Base-by-base conservation (phyloP, 192 early-diverging fungal species). In the Rhizoclosmatium globosum region DNA sequence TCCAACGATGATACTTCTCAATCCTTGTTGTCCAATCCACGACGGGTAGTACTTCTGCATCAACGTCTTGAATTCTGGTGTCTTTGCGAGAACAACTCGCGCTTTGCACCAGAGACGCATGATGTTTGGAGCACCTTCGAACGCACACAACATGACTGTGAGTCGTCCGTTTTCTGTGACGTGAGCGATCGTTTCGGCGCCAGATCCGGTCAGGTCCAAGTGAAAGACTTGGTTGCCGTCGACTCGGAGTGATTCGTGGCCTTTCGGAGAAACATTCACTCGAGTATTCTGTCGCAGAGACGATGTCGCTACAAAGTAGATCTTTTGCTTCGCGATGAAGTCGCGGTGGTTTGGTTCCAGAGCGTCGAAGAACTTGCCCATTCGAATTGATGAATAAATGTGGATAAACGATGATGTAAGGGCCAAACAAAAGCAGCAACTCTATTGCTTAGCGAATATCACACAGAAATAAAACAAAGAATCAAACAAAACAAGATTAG, bases 61-160 rank as follows among this genome's bases (percentile, higher is more conserved):
- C 11, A 91, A 79, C 23, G 46, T 39, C 17, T 87, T 79, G 65
- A 88, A 92, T 71, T 87, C 85, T 2, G 80, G 71, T 2, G 83
- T 80, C 58, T 87, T 85, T 13, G 87, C 58, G 4, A 80, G 21
- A 9, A 90, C 91, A 7, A 73, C 64, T 15, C 69, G 46, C 47
- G 85, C 92, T 2, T 78, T 87, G 56, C 89, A 85, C 70, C 87
- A 90, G 41, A 92, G 79, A 2, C 92, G 86, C 87, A 91, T 82
- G 74, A 92, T 92, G 56, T 86, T 82, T 13, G 92, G 92, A 17
- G 80, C 47, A 39, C 91, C 91, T 56, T 92, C 90, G 61, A 92
- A 92, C 13, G 92, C 91, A 15, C 82, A 84, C 56, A 92, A 47
- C 92, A 92, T 92, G 64, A 92, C 67, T 0, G 92, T 92, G 42